Base-by-base conservation (phyloP, 805 yeast species). In the Starmerella tilneyi region DNA sequence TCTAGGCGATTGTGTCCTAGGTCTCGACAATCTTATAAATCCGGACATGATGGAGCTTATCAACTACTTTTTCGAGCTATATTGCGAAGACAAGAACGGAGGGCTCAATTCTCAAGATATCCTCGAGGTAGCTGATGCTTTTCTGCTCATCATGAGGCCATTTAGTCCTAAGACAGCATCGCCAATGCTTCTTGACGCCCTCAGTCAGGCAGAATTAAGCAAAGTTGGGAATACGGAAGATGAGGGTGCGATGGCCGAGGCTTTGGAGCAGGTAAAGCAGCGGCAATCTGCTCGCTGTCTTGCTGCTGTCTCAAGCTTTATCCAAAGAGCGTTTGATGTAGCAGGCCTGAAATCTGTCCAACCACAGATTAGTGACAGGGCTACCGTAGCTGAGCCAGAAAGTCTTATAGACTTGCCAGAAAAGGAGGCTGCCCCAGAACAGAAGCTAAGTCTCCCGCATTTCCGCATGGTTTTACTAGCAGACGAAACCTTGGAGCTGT, bases 391-490 rank as follows among this genome's bases (percentile, higher is more conserved):
- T 9, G 46, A 39, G 23, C 44, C 47, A 1, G 36, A 12, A 16
- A 33, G 38, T 9, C 50, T 54, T 22, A 54, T 54, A 16, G 50
- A 43, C n/a, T 9, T 53, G 2, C 92, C 1, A 73, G 70, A 26
- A 22, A 21, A 21, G 9, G 33, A 26, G 17, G 29, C 19, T 11
- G 20, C n/a, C 5, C 19, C 9, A 9, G 27, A 19, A 16, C 20
- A 4, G 29, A 15, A 32, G 30, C 37, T 50, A 29, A 41, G 45
- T 7, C 41, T 54, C 9, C 55, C 97, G 0, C 86, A 95, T 0
- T 89, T 89, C 65, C 69, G 97, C 50, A 89, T 89, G 98, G 94
- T 92, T 1, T 67, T 92, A 5, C 67, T 89, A 5, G 96, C 97
- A 0, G 96, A 88, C 60, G 97, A 86, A 57, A 83, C 96, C 0